Conservation (phyloP, 2,329 filamentous ascomycete species). For the Furcasterigmium furcatum region DNA sequence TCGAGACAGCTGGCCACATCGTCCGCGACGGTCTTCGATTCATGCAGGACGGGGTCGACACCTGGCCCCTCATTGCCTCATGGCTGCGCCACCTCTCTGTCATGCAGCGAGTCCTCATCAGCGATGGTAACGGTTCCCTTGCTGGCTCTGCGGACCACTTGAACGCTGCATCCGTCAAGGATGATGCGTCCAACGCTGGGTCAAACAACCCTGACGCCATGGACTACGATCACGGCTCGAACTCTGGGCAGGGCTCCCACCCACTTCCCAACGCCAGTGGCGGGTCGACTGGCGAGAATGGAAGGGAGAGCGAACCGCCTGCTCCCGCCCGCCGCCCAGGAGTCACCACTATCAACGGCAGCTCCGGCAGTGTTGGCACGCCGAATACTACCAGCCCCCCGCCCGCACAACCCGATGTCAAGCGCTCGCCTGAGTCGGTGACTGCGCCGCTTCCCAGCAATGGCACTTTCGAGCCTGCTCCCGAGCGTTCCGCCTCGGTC, state of each 20-base stretch:
- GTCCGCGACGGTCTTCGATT: constrained; percentile 57
- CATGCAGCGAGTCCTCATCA: constrained; percentile 58
- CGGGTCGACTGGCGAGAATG: constrained; percentile 31
- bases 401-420: constrained; percentile 24
- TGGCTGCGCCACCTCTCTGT: constrained; percentile 59
- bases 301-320: constrained; percentile 52
- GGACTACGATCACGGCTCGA: constrained; percentile 51
- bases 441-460: constrained; percentile 7
- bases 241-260: constrained; percentile 27
- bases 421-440: constrained; percentile 26
- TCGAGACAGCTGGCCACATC: constrained; percentile 54
- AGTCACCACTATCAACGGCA: constrained; percentile 57
- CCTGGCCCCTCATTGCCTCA: constrained; percentile 56
- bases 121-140: constrained; percentile 38
- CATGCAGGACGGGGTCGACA: constrained; percentile 56
- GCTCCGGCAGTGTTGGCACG: constrained; percentile 44
- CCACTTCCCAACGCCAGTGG: constrained; percentile 11
- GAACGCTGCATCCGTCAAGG: constrained; percentile 43
- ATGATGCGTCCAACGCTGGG: constrained; percentile 54
- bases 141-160: constrained; percentile 19
- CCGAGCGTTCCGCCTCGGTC: constrained; percentile 13
- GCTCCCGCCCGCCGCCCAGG: constrained; percentile 47
- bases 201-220: constrained; percentile 53
- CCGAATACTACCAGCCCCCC: constrained; percentile 44
- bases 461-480: constrained; percentile 14